phyloP scores from a whole-genome alignment of 208 protist genomes.

The Trypanosoma boissoni region DNA sequence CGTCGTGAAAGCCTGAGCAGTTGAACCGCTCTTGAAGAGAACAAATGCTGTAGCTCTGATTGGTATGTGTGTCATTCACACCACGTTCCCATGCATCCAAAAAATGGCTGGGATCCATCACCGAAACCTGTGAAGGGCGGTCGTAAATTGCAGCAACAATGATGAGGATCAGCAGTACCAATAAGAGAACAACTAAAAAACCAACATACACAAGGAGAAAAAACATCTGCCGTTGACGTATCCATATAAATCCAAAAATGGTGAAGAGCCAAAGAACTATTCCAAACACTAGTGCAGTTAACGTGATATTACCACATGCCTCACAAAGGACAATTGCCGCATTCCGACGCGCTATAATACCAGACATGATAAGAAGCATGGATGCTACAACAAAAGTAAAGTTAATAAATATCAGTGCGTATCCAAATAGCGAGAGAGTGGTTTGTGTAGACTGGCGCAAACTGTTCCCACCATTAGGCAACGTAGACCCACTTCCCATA shows the following conservation, averaged over 20 bases:
- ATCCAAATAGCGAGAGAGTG: conserved; percentile 23
- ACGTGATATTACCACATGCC: conserved; percentile 12
- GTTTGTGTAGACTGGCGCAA: conserved; percentile 1
- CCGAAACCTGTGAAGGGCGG: conserved; percentile 3
- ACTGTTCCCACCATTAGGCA: not conserved
- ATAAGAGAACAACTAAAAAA: conserved; percentile 22
- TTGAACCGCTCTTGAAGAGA: conserved; percentile 20
- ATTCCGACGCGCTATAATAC: conserved; percentile 25
- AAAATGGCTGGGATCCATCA: conserved; percentile 17
- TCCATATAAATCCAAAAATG: conserved; percentile 31
- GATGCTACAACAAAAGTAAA: conserved; percentile 37
- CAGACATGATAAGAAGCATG: conserved; percentile 32
- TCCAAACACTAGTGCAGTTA: conserved; percentile 23
- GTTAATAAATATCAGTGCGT: conserved; percentile 32
- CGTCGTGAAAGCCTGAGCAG: conserved; percentile 31
- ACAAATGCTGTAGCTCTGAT: conserved; percentile 23
- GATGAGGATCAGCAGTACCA: conserved; percentile 21
- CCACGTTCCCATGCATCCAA: conserved; percentile 19
- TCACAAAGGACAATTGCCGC: conserved; percentile 21
- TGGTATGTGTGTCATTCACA: conserved; percentile 22
- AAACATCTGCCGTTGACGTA: conserved; percentile 29
- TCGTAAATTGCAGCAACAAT: conserved; percentile 21
- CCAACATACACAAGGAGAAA: conserved; percentile 30
- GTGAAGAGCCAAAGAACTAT: conserved; percentile 29
- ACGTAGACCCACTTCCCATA: too few relatives aligned